Conservation (phyloP, 202 grass and related monocot species). For the Setaria italica region DNA sequence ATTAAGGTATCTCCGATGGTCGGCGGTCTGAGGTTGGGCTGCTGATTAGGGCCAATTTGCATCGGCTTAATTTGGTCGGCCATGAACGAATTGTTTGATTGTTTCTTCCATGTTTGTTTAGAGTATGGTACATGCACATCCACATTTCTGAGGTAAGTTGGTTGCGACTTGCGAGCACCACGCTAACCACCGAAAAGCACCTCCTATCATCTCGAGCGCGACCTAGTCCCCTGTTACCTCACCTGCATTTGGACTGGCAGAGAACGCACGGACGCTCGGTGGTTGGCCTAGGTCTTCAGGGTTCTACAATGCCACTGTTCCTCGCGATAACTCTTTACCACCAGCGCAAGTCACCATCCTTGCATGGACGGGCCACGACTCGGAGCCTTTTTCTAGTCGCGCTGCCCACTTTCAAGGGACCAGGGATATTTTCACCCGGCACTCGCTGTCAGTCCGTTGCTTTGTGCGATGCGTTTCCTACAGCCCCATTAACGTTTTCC, state of each 20-base stretch:
- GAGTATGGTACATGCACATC: neutral
- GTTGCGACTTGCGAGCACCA: neutral
- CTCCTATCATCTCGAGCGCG: neutral
- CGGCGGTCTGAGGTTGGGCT: neutral
- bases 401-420: neutral
- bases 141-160: neutral
- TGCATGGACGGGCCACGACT: neutral
- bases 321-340: neutral
- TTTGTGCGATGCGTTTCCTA: neutral
- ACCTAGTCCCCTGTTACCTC: no score
- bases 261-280: neutral
- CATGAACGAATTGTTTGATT: neutral
- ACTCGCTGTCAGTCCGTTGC: slow-evolving; percentile 7
- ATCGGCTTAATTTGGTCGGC: slow-evolving; percentile 22
- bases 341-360: slow-evolving; percentile 12
- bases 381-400: neutral
- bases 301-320: neutral
- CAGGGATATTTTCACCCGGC: neutral
- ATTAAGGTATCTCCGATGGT: neutral
- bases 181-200: slow-evolving; percentile 28
- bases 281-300: neutral
- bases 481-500: neutral
- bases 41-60: neutral
- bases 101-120: no score
- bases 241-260: neutral